phyloP scores from a whole-genome alignment of 1,284 basidiomycete species.

The Xanthoconium separans region DNA sequence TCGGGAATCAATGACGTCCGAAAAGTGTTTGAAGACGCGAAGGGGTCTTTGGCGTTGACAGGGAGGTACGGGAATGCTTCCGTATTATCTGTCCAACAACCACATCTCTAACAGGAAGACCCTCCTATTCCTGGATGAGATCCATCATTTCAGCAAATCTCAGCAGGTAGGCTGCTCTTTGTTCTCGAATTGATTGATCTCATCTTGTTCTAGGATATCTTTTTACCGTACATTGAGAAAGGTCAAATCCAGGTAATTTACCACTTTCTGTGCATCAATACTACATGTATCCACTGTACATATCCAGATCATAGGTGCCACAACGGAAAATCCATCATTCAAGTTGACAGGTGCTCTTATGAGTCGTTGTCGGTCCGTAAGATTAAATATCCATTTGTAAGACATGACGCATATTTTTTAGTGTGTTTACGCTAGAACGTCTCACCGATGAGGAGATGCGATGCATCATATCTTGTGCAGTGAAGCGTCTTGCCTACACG shows the following conservation, averaged over 20 bases:
- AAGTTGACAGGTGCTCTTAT: constrained; percentile 76
- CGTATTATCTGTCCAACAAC: not conserved
- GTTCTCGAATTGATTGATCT: not conserved
- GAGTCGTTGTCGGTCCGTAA: constrained; percentile 73
- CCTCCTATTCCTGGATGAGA: constrained; percentile 82
- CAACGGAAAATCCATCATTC: constrained; percentile 93
- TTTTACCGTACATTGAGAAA: constrained; percentile 79
- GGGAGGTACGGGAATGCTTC: constrained; percentile 45
- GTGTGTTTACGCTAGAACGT: constrained; percentile 64
- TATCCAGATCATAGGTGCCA: constrained; percentile 76
- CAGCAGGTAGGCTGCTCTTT: constrained; percentile 59
- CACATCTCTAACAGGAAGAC: constrained; percentile 48
- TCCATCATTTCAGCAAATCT: constrained; percentile 84
- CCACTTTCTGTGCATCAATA: not conserved
- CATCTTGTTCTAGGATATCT: constrained; percentile 55
- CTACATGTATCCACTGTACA: constrained; percentile 10
- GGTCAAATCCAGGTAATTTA: constrained; percentile 65
- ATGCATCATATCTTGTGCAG: constrained; percentile 50
- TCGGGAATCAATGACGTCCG: constrained; percentile 81
- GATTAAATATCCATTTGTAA: not conserved
- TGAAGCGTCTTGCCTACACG: constrained; percentile 38
- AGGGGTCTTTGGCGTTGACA: constrained; percentile 64
- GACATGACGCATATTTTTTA: constrained; percentile 30
- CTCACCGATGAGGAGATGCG: constrained; percentile 59
- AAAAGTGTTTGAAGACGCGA: constrained; percentile 79